Base-by-base conservation (phyloP, 768 basidiomycete genomes). In the Macrolepiota albuminosa region DNA sequence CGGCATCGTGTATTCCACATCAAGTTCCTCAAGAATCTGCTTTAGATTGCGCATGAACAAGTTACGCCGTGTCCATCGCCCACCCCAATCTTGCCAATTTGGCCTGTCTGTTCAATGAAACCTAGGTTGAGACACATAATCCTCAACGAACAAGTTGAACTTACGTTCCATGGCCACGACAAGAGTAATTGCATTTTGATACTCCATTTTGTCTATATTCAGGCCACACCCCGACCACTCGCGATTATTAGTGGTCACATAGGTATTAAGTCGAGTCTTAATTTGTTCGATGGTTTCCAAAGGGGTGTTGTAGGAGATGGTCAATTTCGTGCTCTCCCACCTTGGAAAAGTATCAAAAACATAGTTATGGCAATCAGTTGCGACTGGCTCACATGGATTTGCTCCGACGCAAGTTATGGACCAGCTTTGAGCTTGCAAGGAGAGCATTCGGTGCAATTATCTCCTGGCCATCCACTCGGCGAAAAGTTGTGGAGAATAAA, bases 1-100 rank as follows among this genome's bases (percentile, higher is more conserved):
- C 36, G 90, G 90, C 76, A 87, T 76, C 3, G 77, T 80, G 68
- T 92, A 93, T 34, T 75, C 75, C 58, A 93, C 73, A 65, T 89
- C 87, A 52, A 93, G 81, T 36, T 90, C 89, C 70, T 91, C 89
- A 55, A 91, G 73, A 14, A 85, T 68, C 5, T 75, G 81, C 73
- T 89, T 91, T 50, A 93, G 76, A 64, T 87, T 71, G 42, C 86
- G 82, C 90, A 92, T 91, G 71, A 92, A 89, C 26, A 73, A 76
- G 11, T 83, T 91, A 62, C 90, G 85, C 49, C 89, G 85, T 8
- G 75, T 76, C 89, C 88, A 91, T 59, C 89, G 78, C 21, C 83
- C 91, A 51, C 88, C 89, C 90, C 90, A 93, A 68, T 92, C 89
- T 68, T 92, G 91, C 91, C 90, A 93, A 67, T 90, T 91, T 40